These are phyloP conservation scores for Detonula confervacea DNA, from an alignment of 352 stramenopile genomes.

Conservation along the genomic window DNA sequence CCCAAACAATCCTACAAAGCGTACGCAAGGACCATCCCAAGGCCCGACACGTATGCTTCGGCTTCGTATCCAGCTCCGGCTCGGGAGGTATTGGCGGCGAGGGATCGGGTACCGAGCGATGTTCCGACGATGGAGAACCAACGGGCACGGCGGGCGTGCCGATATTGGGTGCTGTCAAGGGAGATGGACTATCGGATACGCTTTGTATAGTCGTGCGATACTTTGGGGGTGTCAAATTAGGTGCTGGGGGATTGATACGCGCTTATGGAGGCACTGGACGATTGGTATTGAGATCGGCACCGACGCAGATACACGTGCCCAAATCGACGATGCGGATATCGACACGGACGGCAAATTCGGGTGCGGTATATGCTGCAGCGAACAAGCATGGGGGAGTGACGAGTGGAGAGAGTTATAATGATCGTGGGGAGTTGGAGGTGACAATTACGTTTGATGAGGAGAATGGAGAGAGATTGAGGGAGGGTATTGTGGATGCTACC, in stretches of 20 bases:
- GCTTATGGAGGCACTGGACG: slow-evolving; percentile 76
- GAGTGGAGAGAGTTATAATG: slow-evolving; percentile 54
- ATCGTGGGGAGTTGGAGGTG: slow-evolving; percentile 61
- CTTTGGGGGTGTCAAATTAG: slow-evolving; percentile 83
- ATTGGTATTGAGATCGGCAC: slow-evolving; percentile 58
- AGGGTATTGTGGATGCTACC: slow-evolving; percentile 70
- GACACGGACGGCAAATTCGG: slow-evolving; percentile 40
- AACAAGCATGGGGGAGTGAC: slow-evolving; percentile 58
- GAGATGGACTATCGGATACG: slow-evolving; percentile 73
- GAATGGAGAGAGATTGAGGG: slow-evolving; percentile 32
- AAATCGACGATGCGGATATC: slow-evolving; percentile 51
- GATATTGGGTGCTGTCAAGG: slow-evolving; percentile 80
- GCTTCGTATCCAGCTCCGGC: slow-evolving; percentile 48
- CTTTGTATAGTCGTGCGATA: slow-evolving; percentile 80
- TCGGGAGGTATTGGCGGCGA: too few relatives aligned
- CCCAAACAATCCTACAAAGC: slow-evolving; percentile 53
- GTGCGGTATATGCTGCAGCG: slow-evolving; percentile 32
- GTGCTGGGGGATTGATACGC: slow-evolving; percentile 81
- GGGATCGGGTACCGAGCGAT: slow-evolving; percentile 60
- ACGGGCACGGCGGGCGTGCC: slow-evolving; percentile 78
- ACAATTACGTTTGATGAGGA: slow-evolving; percentile 65
- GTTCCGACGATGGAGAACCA: slow-evolving; percentile 83
- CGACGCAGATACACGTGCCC: slow-evolving; percentile 57
- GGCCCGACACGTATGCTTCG: slow-evolving; percentile 77
- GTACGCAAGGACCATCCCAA: slow-evolving; percentile 76